A percentile compares a stretch with the other conserved stretches of the same genome.
phyloP scores from a whole-genome alignment of 179 eudicot genomes.

The Silene vulgaris region DNA sequence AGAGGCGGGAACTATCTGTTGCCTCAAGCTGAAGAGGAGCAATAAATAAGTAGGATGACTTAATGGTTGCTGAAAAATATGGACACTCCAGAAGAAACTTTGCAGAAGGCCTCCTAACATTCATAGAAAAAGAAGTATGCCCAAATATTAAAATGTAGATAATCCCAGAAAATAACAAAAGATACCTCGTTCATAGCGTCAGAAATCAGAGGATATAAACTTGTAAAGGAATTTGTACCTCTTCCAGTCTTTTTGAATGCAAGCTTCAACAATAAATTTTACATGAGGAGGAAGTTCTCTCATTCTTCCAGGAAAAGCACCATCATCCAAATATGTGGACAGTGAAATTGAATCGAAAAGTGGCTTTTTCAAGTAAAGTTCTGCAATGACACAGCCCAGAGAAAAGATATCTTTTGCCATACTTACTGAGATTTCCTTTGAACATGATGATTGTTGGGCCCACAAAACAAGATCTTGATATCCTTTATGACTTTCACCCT shows the following conservation, averaged over 20 bases:
- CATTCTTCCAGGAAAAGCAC: constrained; percentile 51
- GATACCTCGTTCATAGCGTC: constrained; percentile 1
- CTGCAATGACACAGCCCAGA: constrained; percentile 84
- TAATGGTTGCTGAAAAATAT: constrained; percentile 61
- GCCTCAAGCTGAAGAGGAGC: constrained; percentile 75
- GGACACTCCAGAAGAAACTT: constrained; percentile 83
- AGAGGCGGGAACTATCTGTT: constrained; percentile 57
- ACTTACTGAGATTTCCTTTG: constrained; percentile 33
- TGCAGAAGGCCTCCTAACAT: constrained; percentile 82
- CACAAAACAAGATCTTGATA: constrained; percentile 76
- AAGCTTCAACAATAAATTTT: constrained; percentile 64
- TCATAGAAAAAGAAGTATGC: constrained; percentile 5
- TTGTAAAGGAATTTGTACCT: constrained; percentile 39
- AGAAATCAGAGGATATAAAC: background rate
- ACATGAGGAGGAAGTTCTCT: constrained; percentile 62
- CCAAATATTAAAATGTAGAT: background rate
- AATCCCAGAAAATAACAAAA: constrained; percentile 3
- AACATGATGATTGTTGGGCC: constrained; percentile 44
- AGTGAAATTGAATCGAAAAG: constrained; percentile 65
- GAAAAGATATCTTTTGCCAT: constrained; percentile 72
- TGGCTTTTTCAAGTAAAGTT: constrained; percentile 71
- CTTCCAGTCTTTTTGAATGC: constrained; percentile 64
- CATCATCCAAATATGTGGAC: constrained; percentile 44
- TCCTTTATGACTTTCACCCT: constrained; percentile 51
- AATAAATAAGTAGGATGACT: constrained; percentile 70